phyloP scores from a whole-genome alignment of 768 basidiomycete genomes.

The Leccinum olivaceopallidum region DNA sequence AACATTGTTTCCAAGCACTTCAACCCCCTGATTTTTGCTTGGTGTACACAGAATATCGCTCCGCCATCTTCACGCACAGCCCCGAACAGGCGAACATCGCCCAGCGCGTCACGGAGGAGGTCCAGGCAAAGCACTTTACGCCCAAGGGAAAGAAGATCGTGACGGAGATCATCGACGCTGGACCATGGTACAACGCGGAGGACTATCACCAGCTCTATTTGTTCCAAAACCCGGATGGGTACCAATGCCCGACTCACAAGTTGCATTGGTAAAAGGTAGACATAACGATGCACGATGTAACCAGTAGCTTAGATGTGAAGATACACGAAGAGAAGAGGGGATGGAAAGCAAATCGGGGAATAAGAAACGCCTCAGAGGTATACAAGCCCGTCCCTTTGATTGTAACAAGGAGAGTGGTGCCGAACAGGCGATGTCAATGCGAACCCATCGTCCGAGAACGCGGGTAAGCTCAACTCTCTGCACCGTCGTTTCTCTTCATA shows the following conservation, averaged over 20 bases:
- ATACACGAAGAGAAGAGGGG: not conserved
- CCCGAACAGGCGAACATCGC: slow-evolving; percentile 74
- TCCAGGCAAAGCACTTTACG: slow-evolving; percentile 82
- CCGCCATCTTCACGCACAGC: slow-evolving; percentile 82
- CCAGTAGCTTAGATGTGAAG: not conserved
- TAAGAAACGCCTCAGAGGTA: slow-evolving; percentile 51
- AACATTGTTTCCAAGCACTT: not conserved
- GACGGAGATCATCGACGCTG: slow-evolving; percentile 70
- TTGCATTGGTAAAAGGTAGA: slow-evolving; percentile 65
- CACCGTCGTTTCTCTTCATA: slow-evolving; percentile 56
- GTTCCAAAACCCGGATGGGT: slow-evolving; percentile 82
- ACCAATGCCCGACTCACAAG: slow-evolving; percentile 88
- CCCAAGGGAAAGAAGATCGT: slow-evolving; percentile 72
- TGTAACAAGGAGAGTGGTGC: slow-evolving; percentile 61
- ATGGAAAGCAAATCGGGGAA: not conserved
- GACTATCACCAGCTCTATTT: slow-evolving; percentile 81
- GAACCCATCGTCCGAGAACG: slow-evolving; percentile 36
- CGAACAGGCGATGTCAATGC: slow-evolving; percentile 67
- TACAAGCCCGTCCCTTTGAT: slow-evolving; percentile 57
- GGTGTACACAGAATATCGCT: slow-evolving; percentile 74
- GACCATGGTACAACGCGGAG: slow-evolving; percentile 81
- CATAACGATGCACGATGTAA: too few relatives aligned
- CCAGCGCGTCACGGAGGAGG: slow-evolving; percentile 73
- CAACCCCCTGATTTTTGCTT: not conserved
- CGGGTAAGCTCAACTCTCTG: slow-evolving; percentile 57